Base-by-base conservation (phyloP, 441 rosid species). In the Adansonia grandidieri region DNA sequence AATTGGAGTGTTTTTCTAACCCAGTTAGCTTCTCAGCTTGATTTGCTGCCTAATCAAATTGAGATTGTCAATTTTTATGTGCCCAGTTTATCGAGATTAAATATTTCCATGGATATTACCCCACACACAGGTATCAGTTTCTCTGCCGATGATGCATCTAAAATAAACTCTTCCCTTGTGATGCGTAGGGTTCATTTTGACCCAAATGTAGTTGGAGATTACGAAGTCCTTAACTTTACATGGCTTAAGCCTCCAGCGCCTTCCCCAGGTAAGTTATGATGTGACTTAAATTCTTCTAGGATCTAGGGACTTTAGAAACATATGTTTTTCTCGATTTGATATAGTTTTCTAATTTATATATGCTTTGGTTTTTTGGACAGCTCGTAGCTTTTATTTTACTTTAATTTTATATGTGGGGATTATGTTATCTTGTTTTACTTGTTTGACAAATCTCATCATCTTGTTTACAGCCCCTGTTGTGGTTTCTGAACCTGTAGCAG, bases 41-140 rank as follows among this genome's bases (percentile, higher is more conserved):
- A 86, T 77, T 85, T 95, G 88, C 85, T 80, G 73, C 83, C 85
- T 85, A 85, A 86, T 84, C 99, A 95, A 82, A 92, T 95, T 56
- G 97, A 91, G 86, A 79, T 93, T 77, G 91, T 88, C 61, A 89
- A 93, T 86, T 95, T 95, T 83, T 93, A 95, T 84, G 65, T 89
- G 44, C 82, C 88, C 80, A 85, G 86, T 85, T 80, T 89, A 77
- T 88, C 96, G 71, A 84, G 89, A 79, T 87, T 92, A 84, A 95
- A 95, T 86, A 93, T 95, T 79, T 93, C 99, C 22, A 92, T 95
- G 98, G 97, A 95, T 84, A 88, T 95, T 60, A 90, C 91, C 50
- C 99, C 99, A 57, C 93, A 88, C 53, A 85, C 85, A n/a, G 99
- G 99, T 72, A 82, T 88, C 71, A 82, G 98, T 79, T 95, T 95